Evolutionary conservation across 2,329 filamentous ascomycete species (phyloP).

Genomic region (Phaeosphaeria sp.): DNA sequence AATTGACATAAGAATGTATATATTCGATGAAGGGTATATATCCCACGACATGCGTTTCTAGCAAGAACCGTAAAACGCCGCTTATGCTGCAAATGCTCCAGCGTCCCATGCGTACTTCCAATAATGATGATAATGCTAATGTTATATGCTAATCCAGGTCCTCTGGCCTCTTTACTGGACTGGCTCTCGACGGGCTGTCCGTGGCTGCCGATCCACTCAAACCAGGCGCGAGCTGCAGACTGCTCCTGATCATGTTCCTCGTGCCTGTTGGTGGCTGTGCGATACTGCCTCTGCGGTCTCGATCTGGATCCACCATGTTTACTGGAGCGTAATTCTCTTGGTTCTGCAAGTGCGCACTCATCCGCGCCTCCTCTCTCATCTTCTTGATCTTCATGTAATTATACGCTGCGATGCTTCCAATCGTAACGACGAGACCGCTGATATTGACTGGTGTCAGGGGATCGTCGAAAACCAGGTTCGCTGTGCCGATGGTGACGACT

Average conservation of each 20-base stretch:
- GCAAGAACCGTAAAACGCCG: slow-evolving; percentile 12
- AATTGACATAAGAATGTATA: not conserved
- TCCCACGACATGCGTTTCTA: slow-evolving; percentile 1
- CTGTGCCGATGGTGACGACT: slow-evolving; percentile 91
- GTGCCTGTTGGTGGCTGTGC: slow-evolving; percentile 20
- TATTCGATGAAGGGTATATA: slow-evolving; percentile 7
- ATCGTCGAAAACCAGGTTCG: slow-evolving; percentile 87
- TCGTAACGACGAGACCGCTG: slow-evolving; percentile 84
- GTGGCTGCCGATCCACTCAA: slow-evolving; percentile 15
- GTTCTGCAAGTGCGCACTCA: slow-evolving; percentile 52
- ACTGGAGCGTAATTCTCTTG: slow-evolving; percentile 50
- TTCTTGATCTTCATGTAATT: slow-evolving; percentile 93
- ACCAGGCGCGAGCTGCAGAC: slow-evolving; percentile 46
- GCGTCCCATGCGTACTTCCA: slow-evolving; percentile 7
- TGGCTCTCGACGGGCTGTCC: slow-evolving; percentile 41
- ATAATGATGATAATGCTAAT: not conserved
- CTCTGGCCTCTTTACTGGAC: slow-evolving; percentile 55
- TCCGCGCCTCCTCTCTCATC: slow-evolving; percentile 79
- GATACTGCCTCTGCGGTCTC: slow-evolving; percentile 22
- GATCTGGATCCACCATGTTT: slow-evolving; percentile 39
- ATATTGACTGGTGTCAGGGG: slow-evolving; percentile 86
- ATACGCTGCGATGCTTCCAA: slow-evolving; percentile 84
- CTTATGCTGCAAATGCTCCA: slow-evolving; percentile 21
- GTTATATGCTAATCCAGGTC: slow-evolving; percentile 48
- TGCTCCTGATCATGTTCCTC: slow-evolving; percentile 45